A percentile compares a stretch with the other conserved stretches of the same genome.
Evolutionary conservation across 139 green algal genomes (phyloP).

Genomic region (Astrephomene gubernaculifera): DNA sequence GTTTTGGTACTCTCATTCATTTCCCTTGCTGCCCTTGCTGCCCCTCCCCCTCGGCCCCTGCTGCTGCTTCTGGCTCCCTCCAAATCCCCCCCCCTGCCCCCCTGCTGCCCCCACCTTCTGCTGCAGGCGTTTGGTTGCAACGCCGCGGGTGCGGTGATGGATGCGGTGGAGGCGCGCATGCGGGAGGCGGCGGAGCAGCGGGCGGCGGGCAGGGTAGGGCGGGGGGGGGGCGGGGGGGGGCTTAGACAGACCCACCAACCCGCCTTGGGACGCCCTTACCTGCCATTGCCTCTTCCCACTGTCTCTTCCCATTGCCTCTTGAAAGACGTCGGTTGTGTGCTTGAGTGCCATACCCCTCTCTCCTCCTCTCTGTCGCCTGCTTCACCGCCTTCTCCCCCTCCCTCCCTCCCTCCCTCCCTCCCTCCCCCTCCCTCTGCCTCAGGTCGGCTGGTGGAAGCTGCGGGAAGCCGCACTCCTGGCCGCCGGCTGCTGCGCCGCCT

Average conservation of each 20-base stretch:
- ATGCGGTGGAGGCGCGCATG: slow-evolving; percentile 49
- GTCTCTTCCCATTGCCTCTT: too few relatives aligned
- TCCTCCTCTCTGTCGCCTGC: too few relatives aligned
- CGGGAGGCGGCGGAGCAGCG: slow-evolving; percentile 53
- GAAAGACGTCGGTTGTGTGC: too few relatives aligned
- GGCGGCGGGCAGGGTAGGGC: slow-evolving; percentile 1
- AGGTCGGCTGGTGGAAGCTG: slow-evolving; percentile 86
- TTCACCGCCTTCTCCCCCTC: neutral
- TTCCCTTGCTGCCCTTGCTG: too few relatives aligned
- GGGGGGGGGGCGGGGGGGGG: slow-evolving; percentile 36
- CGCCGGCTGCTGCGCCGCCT: slow-evolving; percentile 52
- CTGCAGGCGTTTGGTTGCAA: slow-evolving; percentile 54
- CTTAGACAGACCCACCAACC: too few relatives aligned
- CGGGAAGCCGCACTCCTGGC: slow-evolving; percentile 85
- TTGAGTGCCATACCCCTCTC: too few relatives aligned
- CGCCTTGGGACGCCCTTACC: too few relatives aligned
- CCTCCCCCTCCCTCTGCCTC: too few relatives aligned
- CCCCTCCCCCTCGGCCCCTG: too few relatives aligned
- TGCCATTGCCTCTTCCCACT: too few relatives aligned
- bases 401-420: neutral
- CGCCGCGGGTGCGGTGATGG: slow-evolving; percentile 42
- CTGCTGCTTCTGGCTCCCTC: too few relatives aligned
- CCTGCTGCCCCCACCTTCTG: neutral
- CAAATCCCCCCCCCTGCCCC: neutral
- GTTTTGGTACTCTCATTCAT: too few relatives aligned